Evolutionary conservation across 495 filamentous ascomycete genomes (phyloP).

Genomic region (Penicillium coffeae): DNA sequence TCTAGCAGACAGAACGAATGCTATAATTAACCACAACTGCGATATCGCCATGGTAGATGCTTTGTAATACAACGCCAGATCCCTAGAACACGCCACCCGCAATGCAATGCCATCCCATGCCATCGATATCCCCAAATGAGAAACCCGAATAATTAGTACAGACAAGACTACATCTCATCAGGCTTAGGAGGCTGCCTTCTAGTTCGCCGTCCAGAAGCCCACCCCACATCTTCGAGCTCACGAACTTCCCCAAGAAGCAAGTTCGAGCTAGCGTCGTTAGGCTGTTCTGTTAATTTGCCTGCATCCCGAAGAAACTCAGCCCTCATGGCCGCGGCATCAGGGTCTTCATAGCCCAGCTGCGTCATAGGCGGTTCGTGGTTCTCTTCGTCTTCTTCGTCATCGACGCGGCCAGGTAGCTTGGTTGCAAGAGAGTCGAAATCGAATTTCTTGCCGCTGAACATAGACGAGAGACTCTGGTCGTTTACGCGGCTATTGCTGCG

Average conservation of each 20-base stretch:
- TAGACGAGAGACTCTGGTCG: slow-evolving; percentile 30
- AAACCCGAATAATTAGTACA: not conserved
- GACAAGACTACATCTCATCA: slow-evolving; percentile 17
- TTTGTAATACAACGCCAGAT: not conserved
- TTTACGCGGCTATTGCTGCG: slow-evolving; percentile 19
- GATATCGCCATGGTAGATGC: not conserved
- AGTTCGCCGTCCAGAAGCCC: slow-evolving; percentile 37
- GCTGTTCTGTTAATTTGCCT: slow-evolving; percentile 34
- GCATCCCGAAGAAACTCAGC: slow-evolving; percentile 43
- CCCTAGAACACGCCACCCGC: slow-evolving; percentile 15
- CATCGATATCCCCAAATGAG: not conserved
- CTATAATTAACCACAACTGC: too few species aligned
- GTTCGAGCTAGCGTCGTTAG: slow-evolving; percentile 13
- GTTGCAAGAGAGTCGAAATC: slow-evolving; percentile 32
- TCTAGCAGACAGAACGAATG: not conserved
- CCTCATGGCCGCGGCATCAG: slow-evolving; percentile 47
- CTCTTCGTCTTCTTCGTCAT: slow-evolving; percentile 33
- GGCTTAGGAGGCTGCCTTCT: slow-evolving; percentile 29
- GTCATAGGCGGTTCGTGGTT: slow-evolving; percentile 44
- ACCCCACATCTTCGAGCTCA: slow-evolving; percentile 36
- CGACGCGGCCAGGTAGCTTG: slow-evolving; percentile 12
- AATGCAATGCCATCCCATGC: slow-evolving; percentile 20
- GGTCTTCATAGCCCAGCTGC: slow-evolving; percentile 53
- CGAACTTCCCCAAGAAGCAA: slow-evolving; percentile 27
- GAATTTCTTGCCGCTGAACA: slow-evolving; percentile 28